These are phyloP conservation scores for Suhomyces emberorum DNA, from an alignment of 805 yeast species.

Conservation along the genomic window DNA sequence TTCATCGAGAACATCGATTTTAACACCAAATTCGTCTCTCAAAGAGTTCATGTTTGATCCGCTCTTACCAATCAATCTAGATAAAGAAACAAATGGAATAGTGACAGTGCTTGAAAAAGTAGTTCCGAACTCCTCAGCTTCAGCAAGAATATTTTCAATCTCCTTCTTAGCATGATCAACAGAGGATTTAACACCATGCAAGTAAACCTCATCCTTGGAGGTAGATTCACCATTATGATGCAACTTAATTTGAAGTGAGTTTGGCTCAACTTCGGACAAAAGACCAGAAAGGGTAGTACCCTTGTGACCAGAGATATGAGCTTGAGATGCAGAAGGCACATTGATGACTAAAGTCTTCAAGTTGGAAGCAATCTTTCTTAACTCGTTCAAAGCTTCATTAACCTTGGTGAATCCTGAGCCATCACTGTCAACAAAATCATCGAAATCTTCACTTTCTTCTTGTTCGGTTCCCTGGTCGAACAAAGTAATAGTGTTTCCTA, in stretches of 20 bases:
- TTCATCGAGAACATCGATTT: slow-evolving; percentile 58
- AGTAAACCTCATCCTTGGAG: slow-evolving; percentile 50
- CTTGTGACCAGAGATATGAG: slow-evolving; percentile 57
- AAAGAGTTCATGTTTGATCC: slow-evolving; percentile 72
- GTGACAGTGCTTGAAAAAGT: slow-evolving; percentile 46
- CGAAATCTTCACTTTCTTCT: slow-evolving; percentile 45
- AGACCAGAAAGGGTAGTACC: slow-evolving; percentile 54
- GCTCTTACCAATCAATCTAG: slow-evolving; percentile 85
- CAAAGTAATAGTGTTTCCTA: slow-evolving; percentile 53
- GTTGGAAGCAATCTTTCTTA: slow-evolving; percentile 58
- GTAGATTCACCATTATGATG: slow-evolving; percentile 35
- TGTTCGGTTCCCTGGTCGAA: slow-evolving; percentile 50
- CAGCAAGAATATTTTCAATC: slow-evolving; percentile 52
- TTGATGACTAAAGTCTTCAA: slow-evolving; percentile 49
- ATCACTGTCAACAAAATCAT: slow-evolving; percentile 59
- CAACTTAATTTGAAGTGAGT: slow-evolving; percentile 46
- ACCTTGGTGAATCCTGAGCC: slow-evolving; percentile 52
- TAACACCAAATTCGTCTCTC: slow-evolving; percentile 70
- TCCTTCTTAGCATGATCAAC: slow-evolving; percentile 54
- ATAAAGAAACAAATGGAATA: slow-evolving; percentile 65
- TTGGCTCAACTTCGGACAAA: slow-evolving; percentile 32
- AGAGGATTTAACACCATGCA: slow-evolving; percentile 69
- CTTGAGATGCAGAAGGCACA: slow-evolving; percentile 56
- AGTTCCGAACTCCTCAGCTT: slow-evolving; percentile 49
- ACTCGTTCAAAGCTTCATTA: slow-evolving; percentile 48